phyloP scores from a whole-genome alignment of 257 asterid genomes.

The Anisodus acutangulus region DNA sequence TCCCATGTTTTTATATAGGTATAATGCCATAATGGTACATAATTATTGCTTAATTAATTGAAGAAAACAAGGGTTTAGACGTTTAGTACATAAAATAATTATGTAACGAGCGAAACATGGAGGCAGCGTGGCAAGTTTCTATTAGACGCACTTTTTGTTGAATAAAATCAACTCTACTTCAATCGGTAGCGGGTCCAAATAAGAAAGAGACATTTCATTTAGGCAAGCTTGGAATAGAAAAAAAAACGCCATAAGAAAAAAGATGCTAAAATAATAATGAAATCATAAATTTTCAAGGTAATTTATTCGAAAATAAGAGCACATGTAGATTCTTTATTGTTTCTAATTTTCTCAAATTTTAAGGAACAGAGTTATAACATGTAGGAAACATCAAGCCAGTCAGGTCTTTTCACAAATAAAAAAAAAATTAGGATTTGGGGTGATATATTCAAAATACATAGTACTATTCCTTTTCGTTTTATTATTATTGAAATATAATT shows the following conservation, averaged over 20 bases:
- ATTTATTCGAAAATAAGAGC: background rate
- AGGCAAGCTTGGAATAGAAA: background rate
- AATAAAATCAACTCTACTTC: background rate
- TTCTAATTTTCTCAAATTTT: no score
- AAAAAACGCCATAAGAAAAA: background rate
- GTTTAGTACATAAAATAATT: background rate
- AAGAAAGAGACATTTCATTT: no score
- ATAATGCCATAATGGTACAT: background rate
- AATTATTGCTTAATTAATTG: constrained; percentile 11
- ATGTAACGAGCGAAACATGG: background rate
- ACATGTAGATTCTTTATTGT: no score
- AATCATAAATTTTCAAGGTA: background rate
- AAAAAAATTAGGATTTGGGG: no score
- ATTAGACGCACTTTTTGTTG: background rate
- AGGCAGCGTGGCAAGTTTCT: background rate
- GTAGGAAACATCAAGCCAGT: no score
- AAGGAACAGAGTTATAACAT: no score
- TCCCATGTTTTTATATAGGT: background rate
- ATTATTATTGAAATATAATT: no score
- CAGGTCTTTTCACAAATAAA: no score
- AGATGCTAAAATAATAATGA: background rate
- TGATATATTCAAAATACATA: no score
- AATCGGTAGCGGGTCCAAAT: background rate
- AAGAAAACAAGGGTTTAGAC: background rate
- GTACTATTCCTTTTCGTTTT: no score